A percentile compares a stretch with the other conserved stretches of the same genome.
Evolutionary conservation across 2,329 filamentous ascomycete genomes (phyloP).

Genomic region (Colletotrichum paranaense): DNA sequence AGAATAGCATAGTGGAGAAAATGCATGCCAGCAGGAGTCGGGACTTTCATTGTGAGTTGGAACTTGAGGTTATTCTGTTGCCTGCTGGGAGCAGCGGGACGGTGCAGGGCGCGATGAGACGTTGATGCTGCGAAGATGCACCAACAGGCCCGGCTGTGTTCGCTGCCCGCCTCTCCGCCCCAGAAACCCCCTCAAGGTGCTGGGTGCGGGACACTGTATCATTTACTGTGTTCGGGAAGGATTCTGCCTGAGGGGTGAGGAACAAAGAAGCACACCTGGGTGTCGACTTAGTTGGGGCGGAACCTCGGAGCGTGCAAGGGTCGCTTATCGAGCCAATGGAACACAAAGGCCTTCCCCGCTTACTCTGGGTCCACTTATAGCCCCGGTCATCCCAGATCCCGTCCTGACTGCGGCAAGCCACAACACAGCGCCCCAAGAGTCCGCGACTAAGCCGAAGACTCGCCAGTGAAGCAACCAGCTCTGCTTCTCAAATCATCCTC

Average conservation of each 20-base stretch:
- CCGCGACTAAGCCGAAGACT: not conserved
- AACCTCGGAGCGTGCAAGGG: not conserved
- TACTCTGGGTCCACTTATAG: not conserved
- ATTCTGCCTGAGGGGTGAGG: not conserved
- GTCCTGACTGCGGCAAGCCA: not conserved
- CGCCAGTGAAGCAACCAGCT: not conserved
- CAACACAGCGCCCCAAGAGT: not conserved
- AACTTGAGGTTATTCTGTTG: not conserved
- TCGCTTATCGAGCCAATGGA: not conserved
- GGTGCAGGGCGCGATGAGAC: not conserved
- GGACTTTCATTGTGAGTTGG: too few relatives aligned
- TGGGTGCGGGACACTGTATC: not conserved
- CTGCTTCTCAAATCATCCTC: not conserved
- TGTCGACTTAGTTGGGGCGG: not conserved
- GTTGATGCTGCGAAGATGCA: not conserved
- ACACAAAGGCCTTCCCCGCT: not conserved
- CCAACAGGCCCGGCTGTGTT: not conserved
- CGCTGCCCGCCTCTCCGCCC: not conserved
- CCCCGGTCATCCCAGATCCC: not conserved
- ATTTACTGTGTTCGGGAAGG: not conserved
- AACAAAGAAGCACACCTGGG: too few relatives aligned
- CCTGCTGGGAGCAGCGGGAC: not conserved
- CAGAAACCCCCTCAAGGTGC: not conserved
- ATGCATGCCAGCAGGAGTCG: too few relatives aligned
- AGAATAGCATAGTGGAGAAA: too few relatives aligned